Base-by-base conservation (phyloP, 257 asterid genomes). In the Nemophila menziesii region DNA sequence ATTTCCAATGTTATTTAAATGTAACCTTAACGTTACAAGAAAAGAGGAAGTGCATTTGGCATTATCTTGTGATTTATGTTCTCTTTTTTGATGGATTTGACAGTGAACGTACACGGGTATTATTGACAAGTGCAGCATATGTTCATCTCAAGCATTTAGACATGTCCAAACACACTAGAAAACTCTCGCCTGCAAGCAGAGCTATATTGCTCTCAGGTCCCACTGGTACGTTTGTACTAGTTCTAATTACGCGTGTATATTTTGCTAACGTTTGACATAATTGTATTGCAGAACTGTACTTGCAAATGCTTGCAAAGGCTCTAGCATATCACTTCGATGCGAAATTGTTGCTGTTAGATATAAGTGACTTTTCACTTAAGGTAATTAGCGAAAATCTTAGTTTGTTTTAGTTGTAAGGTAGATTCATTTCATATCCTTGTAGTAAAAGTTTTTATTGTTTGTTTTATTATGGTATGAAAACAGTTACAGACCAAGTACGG, bases 401-500 rank as follows among this genome's bases (percentile, higher is more conserved):
- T 60, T 46, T 55, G n/a, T n/a, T n/a, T n/a, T n/a, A n/a, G n/a
- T n/a, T 43, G 47, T 48, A 18, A 15, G 39, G 19, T 33, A 33
- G 39, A 49, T 11, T 20, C 20, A 13, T 55, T 19, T 20, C 43
- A 13, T 11, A 49, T 42, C 33, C 39, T 42, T 22, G 20, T 54
- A 53, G 65, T 66, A 40, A 46, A 20, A n/a, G n/a, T 19, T 22
- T 23, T 39, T 51, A 43, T 20, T 20, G 33, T 23, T 36, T 51
- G 27, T 37, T 55, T 54, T 15, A n/a, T 39, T 42, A 52, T 43
- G 34, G 46, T 38, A 63, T 20, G 52, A 34, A 11, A 3, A 14
- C 87, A 89, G 98, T 64, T 85, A 65, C 95, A 80, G 67, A 67
- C 86, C 87, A 89, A 84, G 76, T 80, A 89, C 48, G 89, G 93